Base-by-base conservation (phyloP, 257 asterid genomes). In the Petunia secreta region DNA sequence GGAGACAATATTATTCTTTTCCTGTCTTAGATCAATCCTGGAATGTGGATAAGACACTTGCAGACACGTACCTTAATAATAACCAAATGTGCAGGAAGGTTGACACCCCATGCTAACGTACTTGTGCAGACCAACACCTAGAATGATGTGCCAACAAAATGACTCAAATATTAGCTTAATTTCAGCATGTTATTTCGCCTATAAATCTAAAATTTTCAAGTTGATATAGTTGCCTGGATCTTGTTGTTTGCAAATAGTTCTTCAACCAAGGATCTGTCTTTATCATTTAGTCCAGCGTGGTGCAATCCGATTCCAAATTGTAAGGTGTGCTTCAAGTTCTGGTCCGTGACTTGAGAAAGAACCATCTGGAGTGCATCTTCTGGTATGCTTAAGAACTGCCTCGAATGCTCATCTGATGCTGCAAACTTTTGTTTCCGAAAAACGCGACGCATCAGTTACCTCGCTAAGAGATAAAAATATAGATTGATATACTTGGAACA, bases 81-180 rank as follows among this genome's bases (percentile, higher is more conserved):
- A 83, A 95, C 99, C 84, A 95, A 85, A 89, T 95, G 99, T 81
- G 99, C 99, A 73, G 99, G 99, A 86, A 95, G 99, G 85, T 95
- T 95, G 81, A 95, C 99, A 68, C 99, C 99, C 99, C 99, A 95
- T 81, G 99, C 99, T 80, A 95, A 86, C 81, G 99, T 95, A 84
- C 99, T 95, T 68, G 99, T 95, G 87, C 97, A 95, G 80, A 95
- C 99, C 89, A 95, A 89, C 66, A 95, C 91, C 99, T 95, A 87
- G 81, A 82, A 84, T 84, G 80, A 74, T 46, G 76, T 60, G 78
- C 44, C 81, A 66, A 68, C 64, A 75, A 77, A 69, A 83, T 57
- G 58, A 59, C 77, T 77, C 39, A 81, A 15, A 81, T 57, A 62
- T 57, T 76, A 73, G 64, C 65, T 71, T 63, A 34, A 43, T 52